Percentiles rank a stretch among this genome's conserved stretches.
These are phyloP conservation scores for Suhomyces anneliseae DNA, from an alignment of 1,139 yeast genomes.

Conservation along the genomic window DNA sequence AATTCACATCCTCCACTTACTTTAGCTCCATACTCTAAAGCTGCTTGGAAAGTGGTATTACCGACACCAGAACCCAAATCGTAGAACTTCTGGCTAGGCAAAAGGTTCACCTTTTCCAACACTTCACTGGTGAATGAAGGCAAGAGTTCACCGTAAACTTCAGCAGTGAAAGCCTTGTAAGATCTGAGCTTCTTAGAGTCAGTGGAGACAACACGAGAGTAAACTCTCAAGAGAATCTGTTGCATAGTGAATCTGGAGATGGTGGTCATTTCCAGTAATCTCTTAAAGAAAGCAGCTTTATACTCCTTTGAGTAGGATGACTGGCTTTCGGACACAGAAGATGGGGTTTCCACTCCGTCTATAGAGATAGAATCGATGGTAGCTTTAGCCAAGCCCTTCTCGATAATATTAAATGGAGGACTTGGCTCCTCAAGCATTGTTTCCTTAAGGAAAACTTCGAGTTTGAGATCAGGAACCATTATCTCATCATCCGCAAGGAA, in stretches of 20 bases:
- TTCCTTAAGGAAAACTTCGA: slow-evolving; percentile 28
- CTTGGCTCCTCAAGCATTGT: slow-evolving; percentile 19
- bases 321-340: slow-evolving; percentile 1
- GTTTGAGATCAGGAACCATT: slow-evolving; percentile 23
- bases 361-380: neutral
- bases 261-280: slow-evolving; percentile 31
- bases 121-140: slow-evolving; percentile 75
- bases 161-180: slow-evolving; percentile 85
- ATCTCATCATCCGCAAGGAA: slow-evolving; percentile 23
- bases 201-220: slow-evolving; percentile 78
- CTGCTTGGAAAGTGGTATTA: slow-evolving; percentile 86
- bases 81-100: slow-evolving; percentile 59
- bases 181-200: slow-evolving; percentile 61
- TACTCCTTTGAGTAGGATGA: slow-evolving; percentile 23
- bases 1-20: slow-evolving; percentile 86
- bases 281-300: slow-evolving; percentile 28
- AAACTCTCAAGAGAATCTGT: slow-evolving; percentile 68
- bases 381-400: neutral
- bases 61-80: slow-evolving; percentile 96
- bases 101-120: slow-evolving; percentile 60
- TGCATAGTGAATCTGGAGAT: slow-evolving; percentile 63
- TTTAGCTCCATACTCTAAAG: slow-evolving; percentile 78
- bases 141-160: slow-evolving; percentile 87
- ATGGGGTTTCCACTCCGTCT: slow-evolving; percentile 8
- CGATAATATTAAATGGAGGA: slow-evolving; percentile 12